Conservation (phyloP, 73 alveolate genomes). For the Paraurostyla sp. region DNA sequence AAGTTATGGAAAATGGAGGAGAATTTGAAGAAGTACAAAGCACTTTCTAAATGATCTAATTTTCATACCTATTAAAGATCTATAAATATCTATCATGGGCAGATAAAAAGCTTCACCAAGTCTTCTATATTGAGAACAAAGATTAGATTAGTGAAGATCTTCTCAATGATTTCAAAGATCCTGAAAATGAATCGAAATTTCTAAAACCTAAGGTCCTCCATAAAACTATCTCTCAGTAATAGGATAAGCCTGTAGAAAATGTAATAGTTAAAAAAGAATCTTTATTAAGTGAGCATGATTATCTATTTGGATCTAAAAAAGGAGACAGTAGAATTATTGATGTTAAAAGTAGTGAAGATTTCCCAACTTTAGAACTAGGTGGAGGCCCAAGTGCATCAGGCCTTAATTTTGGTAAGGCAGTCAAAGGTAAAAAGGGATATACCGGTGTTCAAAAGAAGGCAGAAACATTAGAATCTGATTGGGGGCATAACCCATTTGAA, state of each 20-base stretch:
- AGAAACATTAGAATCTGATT: background rate
- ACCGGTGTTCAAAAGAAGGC: background rate
- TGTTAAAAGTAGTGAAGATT: constrained; percentile 42
- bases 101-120: constrained; percentile 51
- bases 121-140: constrained; percentile 62
- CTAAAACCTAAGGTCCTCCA: constrained; percentile 13
- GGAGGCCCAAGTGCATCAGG: constrained; percentile 20
- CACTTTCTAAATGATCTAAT: background rate
- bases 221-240: background rate
- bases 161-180: constrained; percentile 53
- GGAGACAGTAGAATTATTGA: constrained; percentile 25
- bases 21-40: background rate
- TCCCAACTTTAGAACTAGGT: constrained; percentile 60
- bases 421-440: background rate
- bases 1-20: constrained; percentile 45
- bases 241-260: background rate
- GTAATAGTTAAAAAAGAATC: constrained; percentile 28
- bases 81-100: constrained; percentile 70
- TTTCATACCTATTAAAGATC: constrained; percentile 56
- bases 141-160: constrained; percentile 70
- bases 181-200: constrained; percentile 11
- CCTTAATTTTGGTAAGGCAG: background rate
- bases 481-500: constrained; percentile 8
- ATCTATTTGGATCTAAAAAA: constrained; percentile 29
- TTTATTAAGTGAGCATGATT: constrained; percentile 33